Conservation (phyloP, 305 asterid species). For the Fraxinus latifolia region DNA sequence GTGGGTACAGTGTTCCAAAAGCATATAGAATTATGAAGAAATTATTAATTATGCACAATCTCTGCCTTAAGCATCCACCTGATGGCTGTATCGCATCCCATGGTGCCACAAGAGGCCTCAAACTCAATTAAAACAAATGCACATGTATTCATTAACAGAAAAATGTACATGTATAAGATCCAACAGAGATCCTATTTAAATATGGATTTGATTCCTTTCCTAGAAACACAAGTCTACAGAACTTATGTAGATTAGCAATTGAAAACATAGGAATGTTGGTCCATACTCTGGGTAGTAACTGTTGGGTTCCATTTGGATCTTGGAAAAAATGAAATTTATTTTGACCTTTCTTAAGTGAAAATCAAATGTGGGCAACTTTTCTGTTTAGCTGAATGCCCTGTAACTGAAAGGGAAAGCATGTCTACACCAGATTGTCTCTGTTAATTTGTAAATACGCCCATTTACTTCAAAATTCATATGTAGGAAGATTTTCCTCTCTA, state of each 20-base stretch:
- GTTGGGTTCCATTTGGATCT: background rate
- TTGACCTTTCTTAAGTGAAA: background rate
- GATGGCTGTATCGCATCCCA: background rate
- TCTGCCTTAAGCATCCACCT: background rate
- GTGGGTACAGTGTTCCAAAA: background rate
- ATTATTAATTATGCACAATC: background rate
- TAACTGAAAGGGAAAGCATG: background rate
- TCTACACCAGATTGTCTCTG: background rate
- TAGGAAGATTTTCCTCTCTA: background rate
- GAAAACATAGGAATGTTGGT: background rate
- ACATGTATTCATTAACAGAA: background rate
- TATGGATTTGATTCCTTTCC: background rate
- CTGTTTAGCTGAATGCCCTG: background rate
- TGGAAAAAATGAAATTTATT: background rate
- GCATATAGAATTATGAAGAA: background rate
- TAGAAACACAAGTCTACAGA: background rate
- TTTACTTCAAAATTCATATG: background rate
- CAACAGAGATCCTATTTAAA: background rate
- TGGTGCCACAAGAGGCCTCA: background rate
- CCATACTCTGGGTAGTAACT: background rate
- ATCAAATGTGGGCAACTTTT: background rate
- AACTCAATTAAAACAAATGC: background rate
- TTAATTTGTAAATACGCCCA: background rate
- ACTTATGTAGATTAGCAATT: background rate
- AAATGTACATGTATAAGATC: conserved; percentile 1